Evolutionary conservation across 2,329 filamentous ascomycete genomes (phyloP).

Genomic region (Claviceps sp.): DNA sequence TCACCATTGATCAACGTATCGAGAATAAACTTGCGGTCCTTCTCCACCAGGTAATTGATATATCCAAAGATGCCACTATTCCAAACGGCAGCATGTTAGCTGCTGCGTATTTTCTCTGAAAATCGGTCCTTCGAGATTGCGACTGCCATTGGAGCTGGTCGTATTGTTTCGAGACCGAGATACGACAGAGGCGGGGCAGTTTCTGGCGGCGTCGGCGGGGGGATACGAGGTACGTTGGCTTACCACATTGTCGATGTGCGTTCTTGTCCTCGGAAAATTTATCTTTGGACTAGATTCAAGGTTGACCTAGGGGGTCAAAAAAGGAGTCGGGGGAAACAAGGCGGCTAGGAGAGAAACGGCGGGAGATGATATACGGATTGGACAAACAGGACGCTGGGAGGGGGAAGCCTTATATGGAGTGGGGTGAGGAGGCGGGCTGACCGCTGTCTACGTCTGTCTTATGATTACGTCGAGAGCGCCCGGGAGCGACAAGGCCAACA

Average conservation of each 20-base stretch:
- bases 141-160: conserved; percentile 2
- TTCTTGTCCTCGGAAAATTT: conserved; percentile 5
- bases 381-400: neutral
- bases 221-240: conserved; percentile 2
- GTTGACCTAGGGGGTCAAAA: neutral
- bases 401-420: conserved; percentile 5
- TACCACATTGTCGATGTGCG: conserved; percentile 13
- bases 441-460: neutral
- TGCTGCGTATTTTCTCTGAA: neutral
- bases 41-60: conserved; percentile 98
- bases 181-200: conserved; percentile 4
- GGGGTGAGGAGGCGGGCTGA: conserved; percentile 9
- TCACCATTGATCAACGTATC: conserved; percentile 91
- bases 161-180: neutral
- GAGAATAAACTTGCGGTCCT: conserved; percentile 92
- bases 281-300: neutral
- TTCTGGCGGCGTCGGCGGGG: conserved; percentile 7
- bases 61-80: conserved; percentile 89
- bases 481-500: neutral
- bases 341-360: conserved; percentile 2
- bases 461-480: neutral
- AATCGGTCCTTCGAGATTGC: neutral
- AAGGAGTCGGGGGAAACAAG: conserved; percentile 3
- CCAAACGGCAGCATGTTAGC: conserved; percentile 14
- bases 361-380: conserved; percentile 2